phyloP scores from a whole-genome alignment of 345 rosid species.

The Syzygium oleosum region DNA sequence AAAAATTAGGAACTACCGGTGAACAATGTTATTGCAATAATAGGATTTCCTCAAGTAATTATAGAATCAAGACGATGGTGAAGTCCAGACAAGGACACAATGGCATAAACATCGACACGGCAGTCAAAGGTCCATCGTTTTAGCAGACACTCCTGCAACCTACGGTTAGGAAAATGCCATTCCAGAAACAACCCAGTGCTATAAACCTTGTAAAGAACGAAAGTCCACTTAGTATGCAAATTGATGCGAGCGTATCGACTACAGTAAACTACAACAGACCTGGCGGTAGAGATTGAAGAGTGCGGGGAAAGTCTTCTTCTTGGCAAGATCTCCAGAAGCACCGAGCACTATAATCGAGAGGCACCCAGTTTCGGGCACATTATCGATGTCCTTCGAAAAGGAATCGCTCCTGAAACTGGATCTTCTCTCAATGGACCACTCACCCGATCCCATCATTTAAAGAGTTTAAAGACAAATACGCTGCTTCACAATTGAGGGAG shows the following conservation, averaged over 20 bases:
- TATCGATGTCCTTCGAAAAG: conserved; percentile 25
- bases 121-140: neutral
- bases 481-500: neutral
- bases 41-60: neutral
- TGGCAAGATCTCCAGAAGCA: conserved; percentile 98
- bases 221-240: neutral
- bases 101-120: neutral
- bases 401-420: conserved; percentile 40
- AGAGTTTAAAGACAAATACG: neutral
- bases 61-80: neutral
- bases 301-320: conserved; percentile 96
- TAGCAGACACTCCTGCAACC: neutral
- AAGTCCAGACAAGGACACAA: neutral
- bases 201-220: neutral
- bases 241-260: neutral
- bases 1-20: neutral
- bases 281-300: conserved; percentile 80
- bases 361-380: conserved; percentile 62
- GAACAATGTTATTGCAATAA: neutral
- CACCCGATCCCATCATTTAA: conserved; percentile 5
- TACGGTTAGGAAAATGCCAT: neutral
- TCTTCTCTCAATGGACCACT: conserved; percentile 58
- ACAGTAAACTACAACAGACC: conserved; percentile 24
- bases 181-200: neutral
- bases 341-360: conserved; percentile 85